Evolutionary conservation across 2,329 filamentous ascomycete species (phyloP).

Genomic region (Penicillium janthinellum): DNA sequence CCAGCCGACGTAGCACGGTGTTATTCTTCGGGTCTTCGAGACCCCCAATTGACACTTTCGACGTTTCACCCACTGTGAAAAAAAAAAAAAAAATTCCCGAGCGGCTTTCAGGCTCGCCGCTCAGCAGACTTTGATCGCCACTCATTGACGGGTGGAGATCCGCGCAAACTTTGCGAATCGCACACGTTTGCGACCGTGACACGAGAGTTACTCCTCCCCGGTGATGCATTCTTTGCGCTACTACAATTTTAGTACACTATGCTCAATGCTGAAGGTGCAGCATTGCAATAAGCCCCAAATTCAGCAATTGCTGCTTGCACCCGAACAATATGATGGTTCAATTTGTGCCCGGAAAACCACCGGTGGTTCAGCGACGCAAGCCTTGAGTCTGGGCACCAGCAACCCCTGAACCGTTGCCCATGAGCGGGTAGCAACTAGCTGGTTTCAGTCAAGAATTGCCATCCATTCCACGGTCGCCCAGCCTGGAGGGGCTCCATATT

Average conservation of each 20-base stretch:
- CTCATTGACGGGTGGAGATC: neutral
- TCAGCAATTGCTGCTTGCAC: neutral
- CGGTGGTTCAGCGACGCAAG: neutral
- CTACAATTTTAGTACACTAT: no score
- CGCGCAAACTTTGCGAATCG: neutral
- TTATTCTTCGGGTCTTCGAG: conserved; percentile 3
- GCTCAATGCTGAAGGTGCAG: no score
- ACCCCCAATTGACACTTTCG: neutral
- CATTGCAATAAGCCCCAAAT: neutral
- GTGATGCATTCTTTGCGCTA: neutral
- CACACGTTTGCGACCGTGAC: neutral
- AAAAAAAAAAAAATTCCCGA: neutral
- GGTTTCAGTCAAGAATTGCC: conserved; percentile 2
- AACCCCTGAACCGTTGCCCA: neutral
- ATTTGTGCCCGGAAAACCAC: neutral
- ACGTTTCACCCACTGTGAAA: no score
- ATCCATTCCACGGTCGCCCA: neutral
- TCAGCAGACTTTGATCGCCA: neutral
- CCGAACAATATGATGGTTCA: neutral
- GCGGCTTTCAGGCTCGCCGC: neutral
- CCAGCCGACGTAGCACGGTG: neutral
- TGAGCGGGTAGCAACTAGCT: neutral
- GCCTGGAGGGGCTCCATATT: neutral
- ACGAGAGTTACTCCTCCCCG: neutral
- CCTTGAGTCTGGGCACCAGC: neutral